A percentile compares a stretch with the other conserved stretches of the same genome.
phyloP scores from a whole-genome alignment of 2,329 filamentous ascomycete genomes.

The Diaporthe citriasiana region DNA sequence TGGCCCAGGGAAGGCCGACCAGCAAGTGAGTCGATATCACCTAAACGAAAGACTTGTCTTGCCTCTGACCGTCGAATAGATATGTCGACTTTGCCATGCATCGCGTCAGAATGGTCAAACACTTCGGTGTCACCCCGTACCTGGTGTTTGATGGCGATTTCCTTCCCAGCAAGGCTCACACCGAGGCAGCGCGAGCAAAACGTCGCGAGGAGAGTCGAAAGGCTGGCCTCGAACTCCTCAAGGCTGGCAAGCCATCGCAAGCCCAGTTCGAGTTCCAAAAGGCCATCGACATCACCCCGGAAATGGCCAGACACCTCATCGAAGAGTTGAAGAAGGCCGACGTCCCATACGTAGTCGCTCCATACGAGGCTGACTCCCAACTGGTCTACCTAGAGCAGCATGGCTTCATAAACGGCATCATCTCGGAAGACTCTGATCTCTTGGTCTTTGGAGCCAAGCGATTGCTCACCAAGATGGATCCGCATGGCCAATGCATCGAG shows the following conservation, averaged over 20 bases:
- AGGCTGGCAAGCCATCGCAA: conserved; percentile 83
- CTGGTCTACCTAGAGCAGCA: conserved; percentile 92
- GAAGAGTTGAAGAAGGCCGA: conserved; percentile 87
- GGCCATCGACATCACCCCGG: conserved; percentile 93
- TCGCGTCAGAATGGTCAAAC: conserved; percentile 91
- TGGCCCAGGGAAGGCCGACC: conserved; percentile 90
- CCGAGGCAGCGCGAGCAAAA: conserved; percentile 82
- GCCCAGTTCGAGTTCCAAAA: conserved; percentile 93
- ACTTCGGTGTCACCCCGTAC: conserved; percentile 95
- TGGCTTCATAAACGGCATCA: conserved; percentile 86
- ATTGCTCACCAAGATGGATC: conserved; percentile 92
- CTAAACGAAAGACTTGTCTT: neutral
- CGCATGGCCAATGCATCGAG: conserved; percentile 93
- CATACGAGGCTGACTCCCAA: conserved; percentile 98
- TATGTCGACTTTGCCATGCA: conserved; percentile 92
- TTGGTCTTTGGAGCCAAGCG: conserved; percentile 94
- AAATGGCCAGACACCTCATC: conserved; percentile 94
- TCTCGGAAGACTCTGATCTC: conserved; percentile 97
- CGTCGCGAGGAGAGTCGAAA: conserved; percentile 83
- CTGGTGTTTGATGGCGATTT: conserved; percentile 97
- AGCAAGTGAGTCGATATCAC: conserved; percentile 73
- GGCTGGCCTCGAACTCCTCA: conserved; percentile 82
- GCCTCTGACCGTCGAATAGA: conserved; percentile 59
- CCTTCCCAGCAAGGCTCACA: conserved; percentile 91
- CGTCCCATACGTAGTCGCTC: conserved; percentile 91